These are phyloP conservation scores for Allium sativum DNA, from an alignment of 106 monocot species.

Conservation along the genomic window DNA sequence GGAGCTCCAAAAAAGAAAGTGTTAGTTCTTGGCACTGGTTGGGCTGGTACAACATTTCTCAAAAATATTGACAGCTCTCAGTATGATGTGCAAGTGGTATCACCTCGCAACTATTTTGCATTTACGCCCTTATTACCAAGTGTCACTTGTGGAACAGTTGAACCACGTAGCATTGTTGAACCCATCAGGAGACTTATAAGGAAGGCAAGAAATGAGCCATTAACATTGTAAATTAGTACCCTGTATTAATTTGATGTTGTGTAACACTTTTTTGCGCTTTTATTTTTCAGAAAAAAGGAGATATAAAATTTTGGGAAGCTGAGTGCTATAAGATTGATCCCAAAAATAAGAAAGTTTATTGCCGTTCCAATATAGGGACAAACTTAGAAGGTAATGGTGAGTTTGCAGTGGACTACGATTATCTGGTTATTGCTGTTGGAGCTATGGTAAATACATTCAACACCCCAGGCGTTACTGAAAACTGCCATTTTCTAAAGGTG, in stretches of 20 bases:
- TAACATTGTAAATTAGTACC: too few relatives aligned
- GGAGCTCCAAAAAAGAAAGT: slow-evolving; percentile 55
- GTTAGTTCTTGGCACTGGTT: slow-evolving; percentile 78
- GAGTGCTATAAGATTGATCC: slow-evolving; percentile 88
- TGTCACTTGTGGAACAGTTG: slow-evolving; percentile 87
- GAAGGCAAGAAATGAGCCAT: slow-evolving; percentile 28
- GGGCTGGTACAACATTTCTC: slow-evolving; percentile 82
- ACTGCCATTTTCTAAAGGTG: slow-evolving; percentile 94
- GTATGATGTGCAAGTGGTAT: slow-evolving; percentile 77
- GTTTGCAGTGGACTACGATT: slow-evolving; percentile 89
- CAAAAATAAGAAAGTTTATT: slow-evolving; percentile 52
- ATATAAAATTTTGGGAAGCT: slow-evolving; percentile 71
- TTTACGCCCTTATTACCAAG: slow-evolving; percentile 86
- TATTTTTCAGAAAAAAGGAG: slow-evolving; percentile 54
- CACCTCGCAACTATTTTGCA: slow-evolving; percentile 90
- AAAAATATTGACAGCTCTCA: slow-evolving; percentile 54
- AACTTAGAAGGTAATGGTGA: slow-evolving; percentile 76
- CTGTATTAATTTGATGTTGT: not conserved
- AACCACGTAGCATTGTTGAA: slow-evolving; percentile 77
- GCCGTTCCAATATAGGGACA: slow-evolving; percentile 48
- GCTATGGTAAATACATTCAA: slow-evolving; percentile 88
- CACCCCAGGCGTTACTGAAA: slow-evolving; percentile 83
- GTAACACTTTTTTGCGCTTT: not conserved
- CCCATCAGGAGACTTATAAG: slow-evolving; percentile 66
- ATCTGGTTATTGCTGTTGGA: slow-evolving; percentile 71